Evolutionary conservation across 352 stramenopile genomes (phyloP).

Genomic region (Phytophthora sp.): DNA sequence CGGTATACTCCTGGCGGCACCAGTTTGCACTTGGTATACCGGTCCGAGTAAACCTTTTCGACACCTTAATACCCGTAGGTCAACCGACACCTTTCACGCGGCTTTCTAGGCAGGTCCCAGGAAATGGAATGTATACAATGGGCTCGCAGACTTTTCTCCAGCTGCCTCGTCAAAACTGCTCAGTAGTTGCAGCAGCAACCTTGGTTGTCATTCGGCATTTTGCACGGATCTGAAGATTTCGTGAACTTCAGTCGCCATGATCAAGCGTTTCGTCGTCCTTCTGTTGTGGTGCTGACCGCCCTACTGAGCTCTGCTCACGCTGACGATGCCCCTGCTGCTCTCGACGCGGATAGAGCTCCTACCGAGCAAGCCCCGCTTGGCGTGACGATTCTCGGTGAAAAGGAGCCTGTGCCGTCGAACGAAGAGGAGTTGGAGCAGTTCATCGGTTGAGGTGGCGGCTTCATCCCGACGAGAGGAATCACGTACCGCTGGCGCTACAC

Average conservation of each 20-base stretch:
- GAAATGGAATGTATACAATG: conserved; percentile 12
- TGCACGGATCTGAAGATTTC: conserved; percentile 22
- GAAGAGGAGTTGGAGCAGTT: conserved; percentile 35
- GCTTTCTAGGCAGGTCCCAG: conserved; percentile 15
- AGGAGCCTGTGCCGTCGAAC: conserved; percentile 30
- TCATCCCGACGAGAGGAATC: conserved; percentile 40
- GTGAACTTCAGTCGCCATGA: conserved; percentile 18
- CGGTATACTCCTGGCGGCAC: too few relatives aligned
- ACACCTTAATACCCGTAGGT: too few relatives aligned
- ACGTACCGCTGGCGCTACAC: conserved; percentile 45
- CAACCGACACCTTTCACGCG: too few relatives aligned
- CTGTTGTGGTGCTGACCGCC: conserved; percentile 33
- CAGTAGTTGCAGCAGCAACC: too few relatives aligned
- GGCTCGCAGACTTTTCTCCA: conserved; percentile 21
- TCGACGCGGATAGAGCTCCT: not conserved
- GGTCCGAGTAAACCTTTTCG: too few relatives aligned
- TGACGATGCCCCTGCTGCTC: conserved; percentile 24
- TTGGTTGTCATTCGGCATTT: conserved; percentile 28
- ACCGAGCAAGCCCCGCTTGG: conserved; percentile 32
- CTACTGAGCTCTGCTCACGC: conserved; percentile 32
- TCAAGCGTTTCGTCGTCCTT: conserved; percentile 36
- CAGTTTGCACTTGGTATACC: too few relatives aligned
- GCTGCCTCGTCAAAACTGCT: conserved; percentile 8
- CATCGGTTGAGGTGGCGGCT: conserved; percentile 30
- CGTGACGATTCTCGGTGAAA: conserved; percentile 28